Evolutionary conservation across 371 early-diverging fungal species (phyloP), one percentile per base, ranked within the genome.

Genomic region (Actinomucor elegans): DNA sequence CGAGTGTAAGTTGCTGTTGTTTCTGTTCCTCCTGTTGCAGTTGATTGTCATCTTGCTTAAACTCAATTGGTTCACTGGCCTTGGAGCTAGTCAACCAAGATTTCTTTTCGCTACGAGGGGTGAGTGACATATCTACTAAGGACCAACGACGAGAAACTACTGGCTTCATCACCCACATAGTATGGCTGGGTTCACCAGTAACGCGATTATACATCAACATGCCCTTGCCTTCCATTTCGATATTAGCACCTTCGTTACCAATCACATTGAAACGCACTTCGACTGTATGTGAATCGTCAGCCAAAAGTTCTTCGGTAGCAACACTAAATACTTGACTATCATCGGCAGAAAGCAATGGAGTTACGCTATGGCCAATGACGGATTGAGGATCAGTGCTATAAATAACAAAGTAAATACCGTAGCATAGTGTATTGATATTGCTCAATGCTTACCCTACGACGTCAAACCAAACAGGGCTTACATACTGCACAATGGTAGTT

Each of bases 171-270:
- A 93, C 90, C 94, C 94, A 94, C 73, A 96, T 84, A 0, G 91
- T 88, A 59, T 90, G 91, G 33, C 85, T 80, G 0, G 92, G 90
- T 27, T 79, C 77, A 14, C 73, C 79, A 7, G 85, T 83, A 0
- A 77, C 67, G 12, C 85, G 76, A 47, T 91, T 87, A 55, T 89
- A 88, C 64, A 90, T 89, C 26, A 92, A 68, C 92, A 96, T 93
- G 0, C 94, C 96, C 61, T 94, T 92, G 28, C 90, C 94, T 59
- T 93, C 90, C 75, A 95, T 88, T 29, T 84, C 81, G 10, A 85
- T 84, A 20, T 79, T 66, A 27, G 71, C 63, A 3, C 79, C 64
- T 3, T 72, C 66, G 32, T 59, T 55, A 5, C 56, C 76, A 21
- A 75, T 65, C 0, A 93, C 81, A 17, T 74, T 64, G 52, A 91